Evolutionary conservation across 108 stramenopile genomes (phyloP), one percentile per base, ranked within the genome.

Genomic region (Fragilariopsis cylindrus): DNA sequence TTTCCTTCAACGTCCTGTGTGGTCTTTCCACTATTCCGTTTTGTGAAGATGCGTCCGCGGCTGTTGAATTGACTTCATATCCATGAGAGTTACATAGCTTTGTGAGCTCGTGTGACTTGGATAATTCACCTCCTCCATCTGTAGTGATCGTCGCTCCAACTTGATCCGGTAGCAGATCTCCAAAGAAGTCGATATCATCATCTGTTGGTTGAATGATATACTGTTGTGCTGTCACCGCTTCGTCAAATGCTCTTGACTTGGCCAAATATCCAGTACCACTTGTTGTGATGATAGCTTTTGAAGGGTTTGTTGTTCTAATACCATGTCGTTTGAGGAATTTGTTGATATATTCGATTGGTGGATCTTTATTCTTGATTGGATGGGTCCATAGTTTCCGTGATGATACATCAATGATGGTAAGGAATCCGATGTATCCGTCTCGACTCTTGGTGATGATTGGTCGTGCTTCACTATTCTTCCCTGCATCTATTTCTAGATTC

Each of bases 1-100:
- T 13, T 40, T 75, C 39, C 5, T 56, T 57, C 11, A 75, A 0
- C 0, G 74, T 75, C 0, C 50, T 48, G 50, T 66, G 65, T 3
- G 74, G 65, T 0, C 74, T 1, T 56, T 75, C 74, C 4, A 46
- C 74, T 55, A 53, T 11, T 4, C 74, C 74, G 54, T 75, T 75
- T 16, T 57, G 50, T 5, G 65, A 56, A 0, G 74, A 75, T 4
- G 74, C 40, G 8, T 67, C 54, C 15, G 74, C 47, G 0, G 55
- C 65, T 47, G 74, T 75, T n/a, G 53, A 16, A 8, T 64, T 47
- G 13, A 41, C 15, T 5, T 46, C 7, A 30, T 64, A 73, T 0
- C 63, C 73, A 64, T 73, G 15, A 1, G 18, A 5, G 8, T 12
- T 40, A 5, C 63, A 3, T 4, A 64, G 7, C 12, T 42, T 13